Evolutionary conservation across 1,139 yeast species (phyloP).

Genomic region (Saccharomycopsis phalli): DNA sequence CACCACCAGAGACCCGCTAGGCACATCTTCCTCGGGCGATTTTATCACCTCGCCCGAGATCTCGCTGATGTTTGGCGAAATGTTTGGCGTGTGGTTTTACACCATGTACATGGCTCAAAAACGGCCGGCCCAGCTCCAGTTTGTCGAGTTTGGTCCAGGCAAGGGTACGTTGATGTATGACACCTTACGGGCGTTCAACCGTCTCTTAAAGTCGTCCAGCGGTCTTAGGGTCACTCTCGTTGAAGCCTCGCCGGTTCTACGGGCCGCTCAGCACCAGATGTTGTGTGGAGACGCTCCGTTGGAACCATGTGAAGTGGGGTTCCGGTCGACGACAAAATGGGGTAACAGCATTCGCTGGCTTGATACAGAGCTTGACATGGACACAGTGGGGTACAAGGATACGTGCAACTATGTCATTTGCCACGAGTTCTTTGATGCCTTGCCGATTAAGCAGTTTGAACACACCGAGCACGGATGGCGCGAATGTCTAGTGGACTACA

Average conservation of each 20-base stretch:
- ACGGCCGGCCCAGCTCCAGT: conserved; percentile 36
- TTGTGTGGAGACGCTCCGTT: conserved; percentile 35
- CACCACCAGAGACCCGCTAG: conserved; percentile 69
- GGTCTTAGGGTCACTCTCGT: conserved; percentile 42
- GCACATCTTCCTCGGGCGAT: conserved; percentile 44
- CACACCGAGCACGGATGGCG: conserved; percentile 65
- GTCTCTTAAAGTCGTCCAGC: conserved; percentile 25
- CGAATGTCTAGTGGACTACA: conserved; percentile 61
- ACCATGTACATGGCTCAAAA: conserved; percentile 53
- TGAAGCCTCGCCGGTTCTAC: conserved; percentile 64
- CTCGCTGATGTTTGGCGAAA: conserved; percentile 81
- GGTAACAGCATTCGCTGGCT: conserved; percentile 55
- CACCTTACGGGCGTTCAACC: conserved; percentile 40
- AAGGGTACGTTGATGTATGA: conserved; percentile 74
- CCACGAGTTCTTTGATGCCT: conserved; percentile 83
- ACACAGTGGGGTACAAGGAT: conserved; percentile 28
- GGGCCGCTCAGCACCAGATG: conserved; percentile 45
- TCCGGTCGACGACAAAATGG: conserved; percentile 40
- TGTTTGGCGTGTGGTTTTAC: conserved; percentile 68
- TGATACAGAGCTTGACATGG: conserved; percentile 55
- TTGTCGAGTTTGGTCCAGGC: conserved; percentile 90
- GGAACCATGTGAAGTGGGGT: conserved; percentile 30
- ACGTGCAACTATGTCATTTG: conserved; percentile 61
- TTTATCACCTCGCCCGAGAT: conserved; percentile 84
- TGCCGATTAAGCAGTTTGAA: conserved; percentile 67